phyloP scores from a whole-genome alignment of 2,329 filamentous ascomycete genomes.

The Diaporthe ilicicola region DNA sequence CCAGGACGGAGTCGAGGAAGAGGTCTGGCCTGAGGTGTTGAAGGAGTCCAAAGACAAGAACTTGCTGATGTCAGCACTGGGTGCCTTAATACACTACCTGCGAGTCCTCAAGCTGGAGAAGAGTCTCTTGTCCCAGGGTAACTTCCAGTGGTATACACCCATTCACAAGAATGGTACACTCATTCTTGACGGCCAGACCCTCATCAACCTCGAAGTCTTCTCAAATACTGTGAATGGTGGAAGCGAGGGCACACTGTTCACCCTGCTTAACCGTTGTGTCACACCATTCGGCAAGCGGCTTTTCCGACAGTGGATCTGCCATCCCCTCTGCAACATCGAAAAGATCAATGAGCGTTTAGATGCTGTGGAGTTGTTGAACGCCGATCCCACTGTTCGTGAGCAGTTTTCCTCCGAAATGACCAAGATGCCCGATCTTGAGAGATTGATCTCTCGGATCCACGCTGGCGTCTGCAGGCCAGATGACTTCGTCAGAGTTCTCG shows the following conservation, averaged over 20 bases:
- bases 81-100: constrained; percentile 88
- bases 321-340: constrained; percentile 84
- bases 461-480: constrained; percentile 89
- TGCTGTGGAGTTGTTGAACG: constrained; percentile 91
- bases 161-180: constrained; percentile 91
- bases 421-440: constrained; percentile 93
- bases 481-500: constrained; percentile 91
- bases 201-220: constrained; percentile 98
- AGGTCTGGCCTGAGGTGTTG: constrained; percentile 79
- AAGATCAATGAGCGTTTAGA: constrained; percentile 95
- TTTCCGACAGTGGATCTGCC: constrained; percentile 96
- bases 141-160: constrained; percentile 91
- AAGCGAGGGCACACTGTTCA: constrained; percentile 86
- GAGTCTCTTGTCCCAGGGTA: constrained; percentile 86
- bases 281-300: constrained; percentile 97
- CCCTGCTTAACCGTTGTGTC: constrained; percentile 89
- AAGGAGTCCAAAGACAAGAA: constrained; percentile 79
- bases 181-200: constrained; percentile 91
- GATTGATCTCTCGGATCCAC: constrained; percentile 93
- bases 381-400: constrained; percentile 81
- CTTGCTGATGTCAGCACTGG: constrained; percentile 87
- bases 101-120: constrained; percentile 87
- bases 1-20: constrained; percentile 61
- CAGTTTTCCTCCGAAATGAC: constrained; percentile 88
- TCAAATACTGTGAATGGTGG: constrained; percentile 91